Evolutionary conservation across 306 rosid species (phyloP), one percentile per base, ranked within the genome.

Genomic region (Lagenaria siceraria): DNA sequence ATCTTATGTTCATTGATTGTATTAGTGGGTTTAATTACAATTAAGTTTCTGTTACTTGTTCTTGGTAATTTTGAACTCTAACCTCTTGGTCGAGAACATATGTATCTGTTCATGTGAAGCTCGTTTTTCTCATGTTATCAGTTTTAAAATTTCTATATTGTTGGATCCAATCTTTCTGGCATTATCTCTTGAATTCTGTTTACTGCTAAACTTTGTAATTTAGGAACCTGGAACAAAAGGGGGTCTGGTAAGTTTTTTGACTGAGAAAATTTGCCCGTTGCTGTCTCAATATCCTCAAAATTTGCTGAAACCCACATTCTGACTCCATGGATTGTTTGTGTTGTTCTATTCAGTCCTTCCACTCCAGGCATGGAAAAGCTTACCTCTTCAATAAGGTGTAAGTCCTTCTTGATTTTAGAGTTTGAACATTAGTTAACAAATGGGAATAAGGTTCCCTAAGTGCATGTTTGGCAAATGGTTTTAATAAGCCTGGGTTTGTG

Each of bases 361-460:
- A 86, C 31, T 0, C 74, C 89, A 89, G 78, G 87, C 92, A 91
- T 73, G 98, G 95, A 86, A 86, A 88, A 87, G 98, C 96, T 75
- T 93, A 92, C 87, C 97, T 90, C 92, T 92, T 92, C 91, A 87
- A 62, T 74, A 90, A 92, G 78, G 97, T 92, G 97, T 93, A 90
- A 92, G 98, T 90, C 79, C 81, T 79, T 83, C 91, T 84, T 76
- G 66, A 62, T 31, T 62, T 62, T 59, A 25, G 64, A 25, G 64
- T 24, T 25, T 59, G 64, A 19, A 59, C 15, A 59, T 6, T 59
- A 1, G 21, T 68, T 19, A 21, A n/a, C n/a, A n/a, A n/a, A n/a
- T n/a, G n/a, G n/a, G n/a, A n/a, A n/a, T n/a, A n/a, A n/a, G n/a
- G n/a, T 59, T 9, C 22, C 42, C 42, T 5, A 62, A 15, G 38